Conservation (phyloP, 441 rosid genomes). For the Heliophila coronopifolia region DNA sequence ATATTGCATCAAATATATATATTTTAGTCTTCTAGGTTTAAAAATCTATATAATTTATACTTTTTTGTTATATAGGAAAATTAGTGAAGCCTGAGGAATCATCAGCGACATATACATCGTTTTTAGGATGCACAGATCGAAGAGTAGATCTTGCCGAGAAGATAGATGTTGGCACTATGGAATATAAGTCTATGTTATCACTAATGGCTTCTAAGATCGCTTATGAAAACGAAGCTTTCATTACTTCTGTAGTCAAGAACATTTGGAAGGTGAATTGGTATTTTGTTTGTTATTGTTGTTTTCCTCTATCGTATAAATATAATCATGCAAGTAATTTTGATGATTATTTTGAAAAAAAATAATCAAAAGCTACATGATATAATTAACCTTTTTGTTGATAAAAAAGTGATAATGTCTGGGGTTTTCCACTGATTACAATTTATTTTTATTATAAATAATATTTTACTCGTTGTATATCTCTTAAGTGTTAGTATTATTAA, state of each 20-base stretch:
- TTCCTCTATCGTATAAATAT: background rate
- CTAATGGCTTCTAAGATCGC: slow-evolving; percentile 55
- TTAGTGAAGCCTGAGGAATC: slow-evolving; percentile 26
- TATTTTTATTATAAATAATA: background rate
- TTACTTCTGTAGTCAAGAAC: slow-evolving; percentile 33
- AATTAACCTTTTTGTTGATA: background rate
- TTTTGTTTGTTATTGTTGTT: background rate
- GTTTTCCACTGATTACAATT: no score
- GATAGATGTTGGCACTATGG: slow-evolving; percentile 28
- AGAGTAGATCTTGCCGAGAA: slow-evolving; percentile 33
- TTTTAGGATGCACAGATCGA: slow-evolving; percentile 35
- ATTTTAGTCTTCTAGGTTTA: no score
- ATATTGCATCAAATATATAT: no score
- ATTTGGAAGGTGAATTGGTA: slow-evolving; percentile 47
- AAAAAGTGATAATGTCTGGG: no score
- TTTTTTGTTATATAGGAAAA: slow-evolving; percentile 29
- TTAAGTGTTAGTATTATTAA: background rate
- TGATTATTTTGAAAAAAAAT: background rate
- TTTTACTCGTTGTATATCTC: background rate
- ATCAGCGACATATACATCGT: slow-evolving; percentile 26
- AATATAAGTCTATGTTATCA: slow-evolving; percentile 38
- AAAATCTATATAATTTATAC: no score
- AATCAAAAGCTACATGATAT: background rate
- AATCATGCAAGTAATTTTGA: background rate
- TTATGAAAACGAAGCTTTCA: slow-evolving; percentile 41